phyloP scores from a whole-genome alignment of 2,329 filamentous ascomycete species.

The Colletotrichum liaoningense region DNA sequence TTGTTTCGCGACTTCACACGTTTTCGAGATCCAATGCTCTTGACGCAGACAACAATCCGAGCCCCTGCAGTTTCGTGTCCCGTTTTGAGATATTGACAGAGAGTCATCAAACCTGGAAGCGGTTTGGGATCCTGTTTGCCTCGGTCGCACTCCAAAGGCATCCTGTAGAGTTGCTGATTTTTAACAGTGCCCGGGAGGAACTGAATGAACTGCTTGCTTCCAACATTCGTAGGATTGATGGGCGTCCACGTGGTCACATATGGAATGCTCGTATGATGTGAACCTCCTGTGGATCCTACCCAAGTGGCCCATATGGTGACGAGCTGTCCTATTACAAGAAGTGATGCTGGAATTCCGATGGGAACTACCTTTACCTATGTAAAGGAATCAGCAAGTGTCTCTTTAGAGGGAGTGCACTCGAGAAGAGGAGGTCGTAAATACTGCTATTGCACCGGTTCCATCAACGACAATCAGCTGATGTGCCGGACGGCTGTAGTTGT shows the following conservation, averaged over 20 bases:
- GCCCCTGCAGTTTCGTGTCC: conserved; percentile 63
- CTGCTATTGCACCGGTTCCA: conserved; percentile 63
- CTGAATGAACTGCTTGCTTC: conserved; percentile 60
- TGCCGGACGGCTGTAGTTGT: conserved; percentile 54
- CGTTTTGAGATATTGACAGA: conserved; percentile 64
- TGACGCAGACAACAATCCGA: conserved; percentile 68
- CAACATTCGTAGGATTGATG: conserved; percentile 68
- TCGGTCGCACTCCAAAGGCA: conserved; percentile 55
- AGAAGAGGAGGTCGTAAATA: conserved; percentile 39
- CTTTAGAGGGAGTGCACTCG: not conserved
- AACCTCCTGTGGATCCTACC: conserved; percentile 58
- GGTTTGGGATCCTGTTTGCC: conserved; percentile 11
- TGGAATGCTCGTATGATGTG: conserved; percentile 43
- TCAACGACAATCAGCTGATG: conserved; percentile 68
- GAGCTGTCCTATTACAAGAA: conserved; percentile 58
- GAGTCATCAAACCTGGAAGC: conserved; percentile 64
- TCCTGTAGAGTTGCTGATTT: conserved; percentile 47
- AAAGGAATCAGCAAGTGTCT: not conserved
- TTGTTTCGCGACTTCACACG: conserved; percentile 48
- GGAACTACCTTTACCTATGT: conserved; percentile 57
- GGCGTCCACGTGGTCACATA: conserved; percentile 62
- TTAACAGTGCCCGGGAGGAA: conserved; percentile 57
- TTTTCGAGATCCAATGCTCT: conserved; percentile 65
- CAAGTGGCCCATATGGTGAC: conserved; percentile 69
- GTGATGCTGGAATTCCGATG: conserved; percentile 50